A percentile compares a stretch with the other conserved stretches of the same genome.
Conservation (phyloP, 306 rosid genomes). For the Dryas octopetala region DNA sequence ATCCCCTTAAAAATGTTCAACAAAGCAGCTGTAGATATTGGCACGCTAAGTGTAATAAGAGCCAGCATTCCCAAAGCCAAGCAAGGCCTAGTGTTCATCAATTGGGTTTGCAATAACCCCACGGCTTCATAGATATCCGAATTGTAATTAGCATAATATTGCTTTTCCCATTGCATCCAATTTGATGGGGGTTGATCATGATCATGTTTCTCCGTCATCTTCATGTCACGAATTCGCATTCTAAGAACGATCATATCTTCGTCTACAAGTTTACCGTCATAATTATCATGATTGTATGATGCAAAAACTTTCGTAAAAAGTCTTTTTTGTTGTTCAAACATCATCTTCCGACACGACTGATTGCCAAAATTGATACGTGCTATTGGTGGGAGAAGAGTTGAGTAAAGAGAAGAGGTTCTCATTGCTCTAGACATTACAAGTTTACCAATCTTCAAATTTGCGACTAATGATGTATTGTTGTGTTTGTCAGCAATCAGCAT, state of each 20-base stretch:
- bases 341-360: too few relatives aligned
- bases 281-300: slow-evolving; percentile 34
- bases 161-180: slow-evolving; percentile 46
- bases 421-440: slow-evolving; percentile 6
- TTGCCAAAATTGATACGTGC: background rate
- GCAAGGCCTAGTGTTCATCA: slow-evolving; percentile 40
- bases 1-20: slow-evolving; percentile 10
- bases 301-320: slow-evolving; percentile 14
- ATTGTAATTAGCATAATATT: slow-evolving; percentile 11
- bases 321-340: too few relatives aligned
- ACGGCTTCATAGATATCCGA: slow-evolving; percentile 32
- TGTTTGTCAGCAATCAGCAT: background rate
- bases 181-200: background rate
- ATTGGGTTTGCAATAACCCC: slow-evolving; percentile 29
- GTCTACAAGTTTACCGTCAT: slow-evolving; percentile 54
- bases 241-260: slow-evolving; percentile 59
- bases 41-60: slow-evolving; percentile 28
- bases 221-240: slow-evolving; percentile 45
- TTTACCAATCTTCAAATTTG: background rate
- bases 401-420: slow-evolving; percentile 27
- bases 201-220: slow-evolving; percentile 26
- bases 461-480: background rate
- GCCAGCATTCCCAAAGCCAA: slow-evolving; percentile 28
- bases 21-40: slow-evolving; percentile 18
- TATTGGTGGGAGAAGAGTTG: slow-evolving; percentile 22